Percentiles rank a stretch among this genome's conserved stretches.
Conservation (phyloP, 176 grass and related monocot species). For the Avena insularis region DNA sequence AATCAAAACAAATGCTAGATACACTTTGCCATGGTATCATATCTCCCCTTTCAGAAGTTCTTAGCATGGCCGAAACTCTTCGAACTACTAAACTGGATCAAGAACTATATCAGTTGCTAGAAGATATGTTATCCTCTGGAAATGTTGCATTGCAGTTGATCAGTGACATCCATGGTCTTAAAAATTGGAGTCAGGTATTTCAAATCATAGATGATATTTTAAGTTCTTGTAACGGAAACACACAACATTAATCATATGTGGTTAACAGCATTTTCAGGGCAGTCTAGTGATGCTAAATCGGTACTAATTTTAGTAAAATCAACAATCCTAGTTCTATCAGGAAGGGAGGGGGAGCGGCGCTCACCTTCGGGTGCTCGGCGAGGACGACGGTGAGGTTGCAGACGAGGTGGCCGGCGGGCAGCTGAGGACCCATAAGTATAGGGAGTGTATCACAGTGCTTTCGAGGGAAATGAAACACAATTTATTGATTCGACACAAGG, state of each 20-base stretch:
- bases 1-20: slow-evolving; percentile 81
- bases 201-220: slow-evolving; percentile 15
- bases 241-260: background rate
- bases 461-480: no score
- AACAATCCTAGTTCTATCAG: no score
- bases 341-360: no score
- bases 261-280: background rate
- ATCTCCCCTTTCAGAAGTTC: slow-evolving; percentile 81
- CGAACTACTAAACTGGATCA: slow-evolving; percentile 68
- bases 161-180: slow-evolving; percentile 81
- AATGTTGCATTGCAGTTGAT: slow-evolving; percentile 81
- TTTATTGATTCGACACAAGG: no score
- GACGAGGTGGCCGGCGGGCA: no score
- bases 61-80: slow-evolving; percentile 84
- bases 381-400: no score
- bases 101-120: slow-evolving; percentile 75
- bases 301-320: background rate
- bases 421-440: no score
- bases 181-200: slow-evolving; percentile 86
- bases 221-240: background rate
- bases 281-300: background rate
- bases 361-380: no score
- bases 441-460: no score
- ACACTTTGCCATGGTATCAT: slow-evolving; percentile 93
- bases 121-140: slow-evolving; percentile 87